Evolutionary conservation across 2,329 filamentous ascomycete species (phyloP).

Genomic region (Lasiodiplodia hormozganensis): DNA sequence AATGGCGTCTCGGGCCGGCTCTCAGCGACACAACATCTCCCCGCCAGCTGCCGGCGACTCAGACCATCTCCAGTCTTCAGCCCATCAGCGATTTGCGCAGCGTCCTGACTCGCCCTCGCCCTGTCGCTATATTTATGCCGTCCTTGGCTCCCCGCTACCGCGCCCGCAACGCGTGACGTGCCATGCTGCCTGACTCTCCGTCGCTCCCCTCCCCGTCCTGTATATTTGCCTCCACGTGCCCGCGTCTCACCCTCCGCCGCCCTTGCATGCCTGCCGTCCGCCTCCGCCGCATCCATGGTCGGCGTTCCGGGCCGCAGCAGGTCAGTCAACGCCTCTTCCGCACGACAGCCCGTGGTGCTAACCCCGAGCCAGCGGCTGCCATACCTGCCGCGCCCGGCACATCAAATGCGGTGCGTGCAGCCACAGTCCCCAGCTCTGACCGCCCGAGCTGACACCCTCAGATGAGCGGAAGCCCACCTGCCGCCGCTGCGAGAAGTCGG

Average conservation of each 20-base stretch:
- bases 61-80: neutral
- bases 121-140: constrained; percentile 22
- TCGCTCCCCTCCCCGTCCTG: neutral
- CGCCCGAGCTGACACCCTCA: constrained; percentile 16
- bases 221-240: constrained; percentile 9
- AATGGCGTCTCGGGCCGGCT: neutral
- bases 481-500: constrained; percentile 31
- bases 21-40: constrained; percentile 6
- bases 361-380: constrained; percentile 25
- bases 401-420: constrained; percentile 30
- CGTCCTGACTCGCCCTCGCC: constrained; percentile 12
- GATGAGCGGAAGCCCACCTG: constrained; percentile 34
- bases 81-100: neutral
- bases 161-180: neutral
- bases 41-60: constrained; percentile 4
- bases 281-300: constrained; percentile 18
- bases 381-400: constrained; percentile 28
- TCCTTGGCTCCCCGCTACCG: constrained; percentile 10
- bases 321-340: constrained; percentile 2
- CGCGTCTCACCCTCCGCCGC: neutral
- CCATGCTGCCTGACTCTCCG: constrained; percentile 3
- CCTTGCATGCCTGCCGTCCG: constrained; percentile 15
- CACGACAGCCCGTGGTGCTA: neutral
- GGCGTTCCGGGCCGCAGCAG: constrained; percentile 29
- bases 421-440: neutral